These are phyloP conservation scores for Leccinum fallax DNA, from an alignment of 1,284 basidiomycete genomes.

Conservation along the genomic window DNA sequence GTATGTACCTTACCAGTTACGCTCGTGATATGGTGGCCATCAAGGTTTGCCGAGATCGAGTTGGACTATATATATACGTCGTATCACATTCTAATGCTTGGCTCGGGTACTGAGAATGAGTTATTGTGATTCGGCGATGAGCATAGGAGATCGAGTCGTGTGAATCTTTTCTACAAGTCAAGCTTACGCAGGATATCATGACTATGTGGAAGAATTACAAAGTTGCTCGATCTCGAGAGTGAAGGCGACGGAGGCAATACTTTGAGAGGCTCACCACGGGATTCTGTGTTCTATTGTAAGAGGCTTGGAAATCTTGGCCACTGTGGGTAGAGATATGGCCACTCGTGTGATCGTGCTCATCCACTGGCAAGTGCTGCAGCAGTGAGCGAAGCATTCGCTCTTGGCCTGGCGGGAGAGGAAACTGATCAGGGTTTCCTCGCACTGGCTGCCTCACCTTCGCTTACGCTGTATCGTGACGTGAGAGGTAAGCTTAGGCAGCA, in stretches of 20 bases:
- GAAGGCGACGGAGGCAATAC: too few relatives aligned
- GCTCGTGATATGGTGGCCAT: background rate
- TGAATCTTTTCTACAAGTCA: background rate
- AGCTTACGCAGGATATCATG: background rate
- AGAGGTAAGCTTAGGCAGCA: slow-evolving; percentile 9
- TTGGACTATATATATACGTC: background rate
- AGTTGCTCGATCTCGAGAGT: background rate
- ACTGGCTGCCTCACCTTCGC: background rate
- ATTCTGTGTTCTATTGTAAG: too few relatives aligned
- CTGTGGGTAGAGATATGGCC: slow-evolving; percentile 78
- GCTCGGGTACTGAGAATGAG: background rate
- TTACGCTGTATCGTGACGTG: background rate
- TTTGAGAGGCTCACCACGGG: too few relatives aligned
- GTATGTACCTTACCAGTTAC: background rate
- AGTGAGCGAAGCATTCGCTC: slow-evolving; percentile 6
- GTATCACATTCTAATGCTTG: background rate
- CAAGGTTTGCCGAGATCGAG: background rate
- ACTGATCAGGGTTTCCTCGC: background rate
- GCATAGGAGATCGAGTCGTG: too few relatives aligned
- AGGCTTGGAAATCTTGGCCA: slow-evolving; percentile 58
- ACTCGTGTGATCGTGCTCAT: slow-evolving; percentile 75
- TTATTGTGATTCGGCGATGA: background rate
- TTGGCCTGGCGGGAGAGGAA: slow-evolving; percentile 1
- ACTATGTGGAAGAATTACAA: background rate
- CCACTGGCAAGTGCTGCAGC: slow-evolving; percentile 55